Base-by-base conservation (phyloP, 2,329 filamentous ascomycete species). In the Rachicladosporium sp. region DNA sequence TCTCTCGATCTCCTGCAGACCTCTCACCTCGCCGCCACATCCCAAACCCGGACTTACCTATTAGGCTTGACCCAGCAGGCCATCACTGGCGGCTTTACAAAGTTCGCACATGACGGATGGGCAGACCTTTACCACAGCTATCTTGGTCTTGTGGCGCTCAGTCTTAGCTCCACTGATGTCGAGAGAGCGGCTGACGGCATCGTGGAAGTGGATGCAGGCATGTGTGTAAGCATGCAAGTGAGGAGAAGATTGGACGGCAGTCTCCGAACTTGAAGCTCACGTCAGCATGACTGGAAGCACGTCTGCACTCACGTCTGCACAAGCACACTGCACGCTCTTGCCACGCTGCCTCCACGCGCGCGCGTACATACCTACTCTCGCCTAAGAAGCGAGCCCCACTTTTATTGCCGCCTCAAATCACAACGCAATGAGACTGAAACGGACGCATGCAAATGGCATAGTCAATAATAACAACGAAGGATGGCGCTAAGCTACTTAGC, bases 101-200 rank as follows among this genome's bases (percentile, higher is more conserved):
- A 69, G 45, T 55, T 63, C 21, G 61, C 66, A 1, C 67, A 63
- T 10, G 61, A 68, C 45, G 60, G 64, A 41, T 42, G 36, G 35
- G 58, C 63, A 64, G 80, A 85, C 61, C 69, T 96, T 19, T 85
- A 93, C 50, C 91, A 98, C 57, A 83, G 82, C 0, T 95, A 88
- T 57, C 73, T 96, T 23, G 91, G 87, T 0, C 71, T 96, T 27
- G 82, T 86, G 2, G 80, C 83, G 1, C 66, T 98, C 31, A 77
- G 80, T 0, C 73, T 84, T 10, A 73, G 45, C 5, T 50, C 49
- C 6, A 46, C 34, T 5, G 33, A 87, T 58, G 76, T 76, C 6
- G 83, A 93, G 12, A 31, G 40, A 29, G 27, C 48, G 58, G 70
- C 1, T 74, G 74, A 0, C 19, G 40, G 40, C 8, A 57, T 96